phyloP scores from a whole-genome alignment of 306 rosid genomes.

The Herpetospermum pedunculosum region DNA sequence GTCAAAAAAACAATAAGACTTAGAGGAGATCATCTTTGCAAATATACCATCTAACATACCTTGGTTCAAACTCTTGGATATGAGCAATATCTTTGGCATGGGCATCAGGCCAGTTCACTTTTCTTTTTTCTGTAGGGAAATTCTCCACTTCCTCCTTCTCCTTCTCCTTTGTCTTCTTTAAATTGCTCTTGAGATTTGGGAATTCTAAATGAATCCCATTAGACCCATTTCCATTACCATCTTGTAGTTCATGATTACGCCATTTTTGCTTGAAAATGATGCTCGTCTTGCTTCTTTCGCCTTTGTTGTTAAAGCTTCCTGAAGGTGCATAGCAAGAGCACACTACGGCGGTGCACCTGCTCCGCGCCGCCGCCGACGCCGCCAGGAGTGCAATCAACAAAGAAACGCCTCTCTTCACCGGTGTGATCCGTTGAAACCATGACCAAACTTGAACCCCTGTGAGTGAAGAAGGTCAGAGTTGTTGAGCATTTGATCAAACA shows the following conservation, averaged over 20 bases:
- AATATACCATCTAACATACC: too few relatives aligned
- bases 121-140: slow-evolving; percentile 20
- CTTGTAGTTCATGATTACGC: slow-evolving; percentile 6
- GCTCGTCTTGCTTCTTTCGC: slow-evolving; percentile 10
- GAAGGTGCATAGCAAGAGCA: slow-evolving; percentile 34
- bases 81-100: slow-evolving; percentile 37
- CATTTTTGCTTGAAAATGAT: slow-evolving; percentile 7
- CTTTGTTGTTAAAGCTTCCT: slow-evolving; percentile 11
- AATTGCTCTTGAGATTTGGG: slow-evolving; percentile 28
- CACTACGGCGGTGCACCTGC: slow-evolving; percentile 32
- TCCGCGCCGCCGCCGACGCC: slow-evolving; percentile 17
- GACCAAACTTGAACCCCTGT: not conserved
- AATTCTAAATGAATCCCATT: slow-evolving; percentile 10
- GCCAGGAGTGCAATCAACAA: slow-evolving; percentile 24
- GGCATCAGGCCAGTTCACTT: slow-evolving; percentile 36
- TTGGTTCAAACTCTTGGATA: slow-evolving; percentile 28
- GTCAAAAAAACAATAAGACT: too few relatives aligned
- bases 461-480: not conserved
- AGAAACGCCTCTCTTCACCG: slow-evolving; percentile 4
- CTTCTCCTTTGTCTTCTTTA: slow-evolving; percentile 18
- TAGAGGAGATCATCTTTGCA: too few relatives aligned
- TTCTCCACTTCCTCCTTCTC: not conserved
- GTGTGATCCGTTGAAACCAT: slow-evolving; percentile 7
- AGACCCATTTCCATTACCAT: slow-evolving; percentile 15
- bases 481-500: not conserved